These are phyloP conservation scores for Neonectria hederae DNA, from an alignment of 2,329 filamentous ascomycete genomes.

Conservation along the genomic window DNA sequence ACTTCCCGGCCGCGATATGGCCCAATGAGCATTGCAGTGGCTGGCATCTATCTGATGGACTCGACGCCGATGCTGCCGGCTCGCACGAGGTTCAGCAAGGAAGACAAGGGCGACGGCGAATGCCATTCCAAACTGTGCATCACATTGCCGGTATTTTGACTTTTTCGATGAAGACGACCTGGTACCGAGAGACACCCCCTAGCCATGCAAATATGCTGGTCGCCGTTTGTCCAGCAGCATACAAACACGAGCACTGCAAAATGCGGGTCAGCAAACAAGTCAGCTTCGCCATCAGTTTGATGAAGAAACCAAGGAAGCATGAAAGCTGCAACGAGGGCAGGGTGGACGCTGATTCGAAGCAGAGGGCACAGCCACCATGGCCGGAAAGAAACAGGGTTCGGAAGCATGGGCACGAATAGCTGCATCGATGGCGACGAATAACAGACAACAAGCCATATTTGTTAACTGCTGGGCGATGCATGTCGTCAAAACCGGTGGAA, in stretches of 20 bases:
- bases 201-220: neutral
- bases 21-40: neutral
- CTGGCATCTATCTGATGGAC: neutral
- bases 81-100: neutral
- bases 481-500: neutral
- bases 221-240: neutral
- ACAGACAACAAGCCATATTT: neutral
- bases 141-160: neutral
- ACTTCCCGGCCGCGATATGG: neutral
- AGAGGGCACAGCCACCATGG: neutral
- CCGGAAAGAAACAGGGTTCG: neutral
- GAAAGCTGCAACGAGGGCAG: neutral
- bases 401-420: neutral
- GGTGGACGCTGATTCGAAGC: neutral
- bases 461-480: neutral
- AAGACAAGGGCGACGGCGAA: neutral
- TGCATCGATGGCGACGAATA: neutral
- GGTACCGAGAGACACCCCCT: neutral
- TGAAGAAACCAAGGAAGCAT: neutral
- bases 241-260: neutral
- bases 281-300: neutral
- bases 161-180: neutral
- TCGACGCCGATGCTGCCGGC: neutral
- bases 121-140: neutral
- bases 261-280: neutral